Evolutionary conservation across 2,329 filamentous ascomycete genomes (phyloP).

Genomic region (Pseudopithomyces chartarum): DNA sequence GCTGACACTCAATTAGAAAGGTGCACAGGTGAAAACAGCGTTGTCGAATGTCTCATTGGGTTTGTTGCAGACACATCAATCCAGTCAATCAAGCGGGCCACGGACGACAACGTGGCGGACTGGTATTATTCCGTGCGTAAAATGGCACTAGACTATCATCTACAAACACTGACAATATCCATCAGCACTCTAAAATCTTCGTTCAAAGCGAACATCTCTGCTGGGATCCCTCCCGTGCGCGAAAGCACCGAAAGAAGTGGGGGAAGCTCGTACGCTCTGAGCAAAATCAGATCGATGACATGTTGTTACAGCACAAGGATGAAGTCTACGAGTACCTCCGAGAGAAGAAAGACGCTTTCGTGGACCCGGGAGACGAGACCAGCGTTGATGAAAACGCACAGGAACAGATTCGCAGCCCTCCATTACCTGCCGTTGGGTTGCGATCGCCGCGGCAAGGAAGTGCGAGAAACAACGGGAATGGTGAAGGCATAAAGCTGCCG

Average conservation of each 20-base stretch:
- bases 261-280: slow-evolving; percentile 57
- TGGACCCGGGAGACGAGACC: slow-evolving; percentile 22
- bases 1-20: slow-evolving; percentile 44
- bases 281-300: slow-evolving; percentile 57
- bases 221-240: slow-evolving; percentile 67
- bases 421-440: slow-evolving; percentile 14
- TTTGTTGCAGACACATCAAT: slow-evolving; percentile 79
- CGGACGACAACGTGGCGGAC: slow-evolving; percentile 73
- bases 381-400: slow-evolving; percentile 13
- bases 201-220: slow-evolving; percentile 76
- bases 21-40: slow-evolving; percentile 62
- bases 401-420: slow-evolving; percentile 29
- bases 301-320: slow-evolving; percentile 59
- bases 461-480: slow-evolving; percentile 15
- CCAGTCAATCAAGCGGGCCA: slow-evolving; percentile 68
- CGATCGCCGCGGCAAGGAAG: slow-evolving; percentile 21
- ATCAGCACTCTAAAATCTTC: slow-evolving; percentile 73
- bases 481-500: slow-evolving; percentile 20
- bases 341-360: slow-evolving; percentile 48
- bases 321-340: slow-evolving; percentile 56
- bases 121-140: slow-evolving; percentile 76
- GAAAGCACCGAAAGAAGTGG: slow-evolving; percentile 62
- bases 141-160: neutral
- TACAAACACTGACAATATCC: slow-evolving; percentile 3
- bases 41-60: slow-evolving; percentile 73